Conservation (phyloP, 1,284 basidiomycete genomes). For the Apiotrichum domesticum region DNA sequence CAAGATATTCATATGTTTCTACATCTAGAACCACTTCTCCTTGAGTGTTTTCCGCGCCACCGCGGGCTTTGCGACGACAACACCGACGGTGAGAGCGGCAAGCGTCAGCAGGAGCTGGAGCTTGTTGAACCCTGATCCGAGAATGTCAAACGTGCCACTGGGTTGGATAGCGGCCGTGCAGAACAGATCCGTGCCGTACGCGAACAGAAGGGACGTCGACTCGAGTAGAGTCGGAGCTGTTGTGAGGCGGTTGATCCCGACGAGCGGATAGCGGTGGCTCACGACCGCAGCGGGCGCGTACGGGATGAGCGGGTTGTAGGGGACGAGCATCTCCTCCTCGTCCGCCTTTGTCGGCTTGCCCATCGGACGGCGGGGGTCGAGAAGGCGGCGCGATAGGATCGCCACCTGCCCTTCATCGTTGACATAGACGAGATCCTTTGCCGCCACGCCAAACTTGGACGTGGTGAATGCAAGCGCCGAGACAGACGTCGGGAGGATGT, state of each 20-base stretch:
- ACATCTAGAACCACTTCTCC: conserved; percentile 40
- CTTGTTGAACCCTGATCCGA: conserved; percentile 89
- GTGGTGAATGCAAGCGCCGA: conserved; percentile 66
- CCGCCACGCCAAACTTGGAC: conserved; percentile 81
- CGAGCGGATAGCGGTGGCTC: conserved; percentile 51
- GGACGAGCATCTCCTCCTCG: conserved; percentile 75
- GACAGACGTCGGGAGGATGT: conserved; percentile 62
- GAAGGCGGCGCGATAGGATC: conserved; percentile 63
- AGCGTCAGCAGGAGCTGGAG: conserved; percentile 81
- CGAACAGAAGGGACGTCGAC: conserved; percentile 83
- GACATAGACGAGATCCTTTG: conserved; percentile 78
- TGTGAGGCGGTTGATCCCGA: conserved; percentile 60
- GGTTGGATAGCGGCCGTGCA: conserved; percentile 68
- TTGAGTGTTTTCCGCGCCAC: conserved; percentile 39
- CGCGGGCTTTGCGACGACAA: conserved; percentile 59
- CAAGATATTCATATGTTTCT: too few species aligned
- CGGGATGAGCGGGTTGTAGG: conserved; percentile 73
- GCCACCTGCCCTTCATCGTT: conserved; percentile 69
- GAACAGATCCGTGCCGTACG: conserved; percentile 82
- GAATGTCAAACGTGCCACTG: conserved; percentile 86
- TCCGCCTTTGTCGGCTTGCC: conserved; percentile 71
- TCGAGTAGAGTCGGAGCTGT: conserved; percentile 81
- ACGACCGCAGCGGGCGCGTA: conserved; percentile 67
- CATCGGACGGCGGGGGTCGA: conserved; percentile 79
- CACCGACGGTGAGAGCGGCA: conserved; percentile 62